These are phyloP conservation scores for Didymella pinodella DNA, from an alignment of 2,329 filamentous ascomycete species.

Conservation along the genomic window DNA sequence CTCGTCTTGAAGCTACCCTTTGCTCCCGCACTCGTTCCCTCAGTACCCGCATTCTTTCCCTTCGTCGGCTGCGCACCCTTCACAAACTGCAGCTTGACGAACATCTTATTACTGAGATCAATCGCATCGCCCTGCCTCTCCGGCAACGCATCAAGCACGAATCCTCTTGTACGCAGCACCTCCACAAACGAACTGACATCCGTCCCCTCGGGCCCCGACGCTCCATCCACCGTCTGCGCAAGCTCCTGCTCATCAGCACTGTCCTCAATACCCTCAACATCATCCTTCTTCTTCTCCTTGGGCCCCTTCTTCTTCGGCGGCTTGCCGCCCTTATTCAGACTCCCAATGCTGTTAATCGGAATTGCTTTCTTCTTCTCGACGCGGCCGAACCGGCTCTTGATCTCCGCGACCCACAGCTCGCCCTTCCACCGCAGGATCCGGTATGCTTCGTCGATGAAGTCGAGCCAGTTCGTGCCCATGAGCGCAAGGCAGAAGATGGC, in stretches of 20 bases:
- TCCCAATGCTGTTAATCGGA: conserved; percentile 71
- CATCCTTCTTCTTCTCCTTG: conserved; percentile 51
- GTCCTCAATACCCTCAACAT: conserved; percentile 58
- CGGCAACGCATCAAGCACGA: conserved; percentile 68
- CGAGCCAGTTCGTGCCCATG: conserved; percentile 99
- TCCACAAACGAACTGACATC: conserved; percentile 89
- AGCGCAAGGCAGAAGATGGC: conserved; percentile 95
- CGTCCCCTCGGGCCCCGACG: conserved; percentile 72
- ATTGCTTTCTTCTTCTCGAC: conserved; percentile 60
- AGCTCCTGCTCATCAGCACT: conserved; percentile 68
- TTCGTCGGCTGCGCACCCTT: conserved; percentile 78
- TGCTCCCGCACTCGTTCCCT: conserved; percentile 49
- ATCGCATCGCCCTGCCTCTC: conserved; percentile 69
- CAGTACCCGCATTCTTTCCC: conserved; percentile 72
- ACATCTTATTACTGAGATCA: conserved; percentile 95
- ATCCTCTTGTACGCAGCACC: conserved; percentile 80
- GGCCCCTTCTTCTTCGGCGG: conserved; percentile 49
- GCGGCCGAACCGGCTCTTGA: conserved; percentile 87
- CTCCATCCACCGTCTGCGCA: conserved; percentile 70
- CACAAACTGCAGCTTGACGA: conserved; percentile 94
- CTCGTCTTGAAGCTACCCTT: conserved; percentile 66
- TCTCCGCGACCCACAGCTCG: conserved; percentile 96
- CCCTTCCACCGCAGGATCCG: conserved; percentile 90
- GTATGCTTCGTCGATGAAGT: conserved; percentile 95
- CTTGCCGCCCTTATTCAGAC: conserved; percentile 25